Percentiles rank a stretch among this genome's conserved stretches.
phyloP scores from a whole-genome alignment of 305 asterid species.

The Vinca major region DNA sequence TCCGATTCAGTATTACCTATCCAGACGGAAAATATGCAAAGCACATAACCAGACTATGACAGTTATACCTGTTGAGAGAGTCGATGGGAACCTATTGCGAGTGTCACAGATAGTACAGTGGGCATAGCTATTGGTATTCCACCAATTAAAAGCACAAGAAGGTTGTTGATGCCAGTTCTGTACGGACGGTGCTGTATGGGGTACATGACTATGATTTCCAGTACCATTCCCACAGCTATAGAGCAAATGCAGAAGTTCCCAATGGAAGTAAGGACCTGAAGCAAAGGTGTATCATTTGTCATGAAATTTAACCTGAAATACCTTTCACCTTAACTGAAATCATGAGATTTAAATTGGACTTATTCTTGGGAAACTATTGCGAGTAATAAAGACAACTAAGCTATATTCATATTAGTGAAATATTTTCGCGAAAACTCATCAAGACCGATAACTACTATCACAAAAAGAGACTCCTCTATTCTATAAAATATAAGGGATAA shows the following conservation, averaged over 20 bases:
- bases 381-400: not conserved
- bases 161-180: constrained; percentile 23
- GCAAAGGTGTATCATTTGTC: not conserved
- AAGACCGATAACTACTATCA: not conserved
- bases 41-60: not conserved
- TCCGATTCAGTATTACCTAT: not conserved
- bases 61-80: constrained; percentile 23
- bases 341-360: not conserved
- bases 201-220: constrained; percentile 25
- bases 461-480: not conserved
- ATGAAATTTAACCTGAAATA: not conserved
- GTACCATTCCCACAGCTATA: constrained; percentile 23
- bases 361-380: not conserved
- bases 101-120: constrained; percentile 25
- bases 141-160: constrained; percentile 29
- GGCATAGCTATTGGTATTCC: constrained; percentile 31
- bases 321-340: not conserved
- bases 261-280: constrained; percentile 26
- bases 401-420: not conserved
- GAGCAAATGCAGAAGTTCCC: constrained; percentile 31
- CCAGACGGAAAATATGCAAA: not conserved
- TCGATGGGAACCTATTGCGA: constrained; percentile 27
- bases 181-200: constrained; percentile 20
- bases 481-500: not conserved
- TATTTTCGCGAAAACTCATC: not conserved